A percentile compares a stretch with the other conserved stretches of the same genome.
These are phyloP conservation scores for Lactarius hatsudake DNA, from an alignment of 768 basidiomycete genomes.

Conservation along the genomic window DNA sequence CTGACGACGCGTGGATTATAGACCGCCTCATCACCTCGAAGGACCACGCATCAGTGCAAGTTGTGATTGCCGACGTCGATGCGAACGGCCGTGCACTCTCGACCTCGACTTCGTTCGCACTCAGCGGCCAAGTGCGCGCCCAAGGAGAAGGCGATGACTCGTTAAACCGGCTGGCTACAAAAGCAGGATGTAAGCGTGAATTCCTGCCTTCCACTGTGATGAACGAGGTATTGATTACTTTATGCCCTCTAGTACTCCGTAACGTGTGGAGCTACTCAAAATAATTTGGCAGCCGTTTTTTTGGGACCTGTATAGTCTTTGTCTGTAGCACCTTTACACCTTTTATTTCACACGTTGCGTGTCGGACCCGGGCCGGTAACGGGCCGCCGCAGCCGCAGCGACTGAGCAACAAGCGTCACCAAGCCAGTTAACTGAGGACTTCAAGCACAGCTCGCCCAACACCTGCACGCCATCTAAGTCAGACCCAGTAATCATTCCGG, in stretches of 20 bases:
- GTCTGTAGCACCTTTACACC: conserved; percentile 4
- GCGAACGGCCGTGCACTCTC: conserved; percentile 74
- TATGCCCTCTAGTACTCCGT: conserved; percentile 68
- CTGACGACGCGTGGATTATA: conserved; percentile 34
- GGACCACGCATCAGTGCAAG: conserved; percentile 98
- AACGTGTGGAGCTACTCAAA: conserved; percentile 97
- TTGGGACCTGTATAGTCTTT: conserved; percentile 6
- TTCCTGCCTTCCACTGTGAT: conserved; percentile 3
- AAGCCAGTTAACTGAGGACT: background rate
- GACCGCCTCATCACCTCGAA: conserved; percentile 98
- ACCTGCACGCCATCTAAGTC: background rate
- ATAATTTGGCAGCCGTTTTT: conserved; percentile 43
- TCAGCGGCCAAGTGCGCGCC: conserved; percentile 91
- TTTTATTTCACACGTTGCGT: background rate
- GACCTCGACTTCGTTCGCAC: conserved; percentile 88
- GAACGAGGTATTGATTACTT: conserved; percentile 3
- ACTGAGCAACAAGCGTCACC: background rate
- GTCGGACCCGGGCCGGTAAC: background rate
- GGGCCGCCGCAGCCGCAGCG: background rate
- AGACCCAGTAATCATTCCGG: conserved; percentile 30
- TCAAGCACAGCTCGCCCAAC: background rate
- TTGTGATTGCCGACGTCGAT: conserved; percentile 93
- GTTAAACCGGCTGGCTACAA: conserved; percentile 92
- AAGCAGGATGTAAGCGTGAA: conserved; percentile 80
- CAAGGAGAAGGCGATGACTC: conserved; percentile 97